Conservation (phyloP, 2,329 filamentous ascomycete genomes). For the Talaromyces sp. region DNA sequence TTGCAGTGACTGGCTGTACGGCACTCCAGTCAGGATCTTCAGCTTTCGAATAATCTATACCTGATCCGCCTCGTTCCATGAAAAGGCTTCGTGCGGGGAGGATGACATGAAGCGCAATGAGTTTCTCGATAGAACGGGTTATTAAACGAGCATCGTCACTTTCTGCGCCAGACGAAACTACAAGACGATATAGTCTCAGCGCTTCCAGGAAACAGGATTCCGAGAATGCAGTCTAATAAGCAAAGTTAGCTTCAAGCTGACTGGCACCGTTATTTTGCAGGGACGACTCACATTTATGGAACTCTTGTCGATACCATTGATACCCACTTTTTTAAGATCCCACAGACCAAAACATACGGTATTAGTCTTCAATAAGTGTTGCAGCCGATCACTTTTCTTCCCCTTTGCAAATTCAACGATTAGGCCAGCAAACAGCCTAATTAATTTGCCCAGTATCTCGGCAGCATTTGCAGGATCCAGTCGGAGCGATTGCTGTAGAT, state of each 20-base stretch:
- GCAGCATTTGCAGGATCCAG: constrained; percentile 35
- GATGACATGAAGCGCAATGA: constrained; percentile 42
- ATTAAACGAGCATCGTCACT: constrained; percentile 33
- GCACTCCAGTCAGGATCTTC: constrained; percentile 33
- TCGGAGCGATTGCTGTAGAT: constrained; percentile 40
- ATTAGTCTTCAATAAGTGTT: constrained; percentile 35
- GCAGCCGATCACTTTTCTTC: constrained; percentile 32
- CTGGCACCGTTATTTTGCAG: background rate
- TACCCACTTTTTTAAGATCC: constrained; percentile 35
- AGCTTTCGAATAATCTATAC: constrained; percentile 34
- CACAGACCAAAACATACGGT: constrained; percentile 36
- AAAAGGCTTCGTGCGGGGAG: constrained; percentile 40
- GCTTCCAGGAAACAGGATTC: constrained; percentile 35
- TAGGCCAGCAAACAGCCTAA: constrained; percentile 33
- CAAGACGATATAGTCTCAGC: constrained; percentile 32
- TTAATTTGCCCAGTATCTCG: constrained; percentile 35
- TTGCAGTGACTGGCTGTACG: constrained; percentile 36
- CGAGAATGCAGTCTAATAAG: constrained; percentile 25
- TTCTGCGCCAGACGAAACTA: constrained; percentile 28
- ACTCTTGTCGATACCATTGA: constrained; percentile 32
- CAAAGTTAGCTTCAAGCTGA: constrained; percentile 16
- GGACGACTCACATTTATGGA: constrained; percentile 32
- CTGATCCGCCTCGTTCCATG: constrained; percentile 33
- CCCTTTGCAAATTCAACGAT: constrained; percentile 30
- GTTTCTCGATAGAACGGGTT: constrained; percentile 34